phyloP scores from a whole-genome alignment of 768 basidiomycete species.

The Lentinula sp. region DNA sequence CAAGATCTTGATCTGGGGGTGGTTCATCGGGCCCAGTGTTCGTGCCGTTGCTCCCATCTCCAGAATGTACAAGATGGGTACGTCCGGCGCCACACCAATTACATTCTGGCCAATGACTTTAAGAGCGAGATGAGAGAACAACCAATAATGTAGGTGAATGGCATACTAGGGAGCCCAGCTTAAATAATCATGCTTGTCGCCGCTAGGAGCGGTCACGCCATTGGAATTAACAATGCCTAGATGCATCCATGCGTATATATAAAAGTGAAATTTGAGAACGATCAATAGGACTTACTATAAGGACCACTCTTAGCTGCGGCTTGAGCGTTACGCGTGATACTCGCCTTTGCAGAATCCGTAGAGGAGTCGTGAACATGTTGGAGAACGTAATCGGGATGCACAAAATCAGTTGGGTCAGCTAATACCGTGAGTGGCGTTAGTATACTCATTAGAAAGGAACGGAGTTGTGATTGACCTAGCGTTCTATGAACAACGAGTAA shows the following conservation, averaged over 20 bases:
- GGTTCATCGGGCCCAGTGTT: slow-evolving; percentile 12
- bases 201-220: slow-evolving; percentile 26
- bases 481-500: slow-evolving; percentile 3
- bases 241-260: not conserved
- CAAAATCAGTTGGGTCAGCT: slow-evolving; percentile 48
- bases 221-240: slow-evolving; percentile 36
- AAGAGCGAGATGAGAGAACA: not conserved
- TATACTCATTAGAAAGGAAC: not conserved
- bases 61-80: slow-evolving; percentile 18
- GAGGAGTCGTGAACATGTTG: slow-evolving; percentile 14
- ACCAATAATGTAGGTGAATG: not conserved
- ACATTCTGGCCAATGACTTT: slow-evolving; percentile 50
- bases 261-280: not conserved
- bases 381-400: slow-evolving; percentile 37
- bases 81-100: slow-evolving; percentile 36
- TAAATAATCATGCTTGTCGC: slow-evolving; percentile 41
- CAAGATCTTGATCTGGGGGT: slow-evolving; percentile 8
- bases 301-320: slow-evolving; percentile 30
- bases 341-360: not conserved
- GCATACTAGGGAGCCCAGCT: slow-evolving; percentile 57
- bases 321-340: slow-evolving; percentile 30
- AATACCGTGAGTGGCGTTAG: not conserved
- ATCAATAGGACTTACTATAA: slow-evolving; percentile 25
- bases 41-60: not conserved
- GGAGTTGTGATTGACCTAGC: not conserved